Base-by-base conservation (phyloP, 768 basidiomycete species). In the Suillus subluteus region DNA sequence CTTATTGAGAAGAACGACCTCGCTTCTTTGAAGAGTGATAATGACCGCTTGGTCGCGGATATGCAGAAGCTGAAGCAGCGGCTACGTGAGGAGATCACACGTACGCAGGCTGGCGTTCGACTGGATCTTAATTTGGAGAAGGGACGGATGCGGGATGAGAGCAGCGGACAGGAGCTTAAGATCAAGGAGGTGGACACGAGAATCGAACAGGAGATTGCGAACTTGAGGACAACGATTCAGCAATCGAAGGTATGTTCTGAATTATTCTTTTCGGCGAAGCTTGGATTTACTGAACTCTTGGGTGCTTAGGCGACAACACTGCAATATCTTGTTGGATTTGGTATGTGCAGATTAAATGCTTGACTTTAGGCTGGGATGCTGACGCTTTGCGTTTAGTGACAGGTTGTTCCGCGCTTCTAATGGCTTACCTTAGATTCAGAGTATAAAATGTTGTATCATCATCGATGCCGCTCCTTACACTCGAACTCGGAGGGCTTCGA, bases 1-100 rank as follows among this genome's bases (percentile, higher is more conserved):
- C 82, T 99, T 44, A 94, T 93, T 84, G 96, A 97, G 82, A 96
- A 95, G 86, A 98, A 98, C 70, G 97, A 99, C 74, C 84, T 98
- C 41, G 89, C 95, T 32, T 91, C 93, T 86, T 89, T 99, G 80
- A 97, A 96, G 79, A 91, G 94, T 26, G 97, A 98, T 83, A 98
- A 94, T 72, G 98, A 99, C 75, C 87, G 97, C n/a, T 83, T 99
- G 40, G 83, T 92, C 65, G 82, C 87, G 32, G 98, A 99, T 74
- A 89, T 98, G 66, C 95, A 98, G 82, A 95, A 95, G 80, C 84
- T 99, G 52, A 98, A 98, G 81, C 95, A 96, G 76, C 87, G 94
- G 7, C 81, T 99, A 12, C 85, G 95, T 37, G 95, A 96, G 75
- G 96, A 98, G 74, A 92, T 98, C 62, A 92, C 89, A 4, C 86